Conservation (phyloP, 441 rosid genomes). For the Brassica hybrid region DNA sequence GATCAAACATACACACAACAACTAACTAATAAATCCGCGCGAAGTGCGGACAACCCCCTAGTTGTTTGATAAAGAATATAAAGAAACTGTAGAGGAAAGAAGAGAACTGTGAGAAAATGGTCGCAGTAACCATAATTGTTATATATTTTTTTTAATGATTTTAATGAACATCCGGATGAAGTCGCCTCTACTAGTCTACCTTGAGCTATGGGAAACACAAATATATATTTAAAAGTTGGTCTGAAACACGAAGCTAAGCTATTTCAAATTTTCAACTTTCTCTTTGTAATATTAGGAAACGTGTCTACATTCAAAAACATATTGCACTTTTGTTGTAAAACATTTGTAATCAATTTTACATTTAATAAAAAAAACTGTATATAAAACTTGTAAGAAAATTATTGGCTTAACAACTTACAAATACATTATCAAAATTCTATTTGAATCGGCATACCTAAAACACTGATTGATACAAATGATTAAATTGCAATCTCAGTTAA, state of each 20-base stretch:
- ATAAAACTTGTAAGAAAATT: not conserved
- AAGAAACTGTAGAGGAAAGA: no score
- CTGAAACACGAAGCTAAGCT: not conserved
- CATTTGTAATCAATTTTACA: not conserved
- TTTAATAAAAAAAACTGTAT: not conserved
- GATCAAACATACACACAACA: no score
- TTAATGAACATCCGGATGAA: no score
- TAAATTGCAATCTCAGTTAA: not conserved
- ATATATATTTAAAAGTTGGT: not conserved
- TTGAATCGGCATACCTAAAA: not conserved
- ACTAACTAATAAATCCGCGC: no score
- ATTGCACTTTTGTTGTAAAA: not conserved
- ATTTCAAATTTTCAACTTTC: not conserved
- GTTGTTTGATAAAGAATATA: no score
- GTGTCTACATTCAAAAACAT: conserved; percentile 3
- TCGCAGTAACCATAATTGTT: no score
- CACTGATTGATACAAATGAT: not conserved
- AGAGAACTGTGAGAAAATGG: no score
- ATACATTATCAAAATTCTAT: not conserved
- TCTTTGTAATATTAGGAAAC: not conserved
- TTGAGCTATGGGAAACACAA: no score
- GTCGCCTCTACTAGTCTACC: no score
- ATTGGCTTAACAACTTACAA: not conserved
- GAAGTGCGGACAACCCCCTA: no score
- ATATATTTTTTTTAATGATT: no score